Evolutionary conservation across 108 stramenopile genomes (phyloP), one percentile per base, ranked within the genome.

Genomic region (Conticribra weissflogii): DNA sequence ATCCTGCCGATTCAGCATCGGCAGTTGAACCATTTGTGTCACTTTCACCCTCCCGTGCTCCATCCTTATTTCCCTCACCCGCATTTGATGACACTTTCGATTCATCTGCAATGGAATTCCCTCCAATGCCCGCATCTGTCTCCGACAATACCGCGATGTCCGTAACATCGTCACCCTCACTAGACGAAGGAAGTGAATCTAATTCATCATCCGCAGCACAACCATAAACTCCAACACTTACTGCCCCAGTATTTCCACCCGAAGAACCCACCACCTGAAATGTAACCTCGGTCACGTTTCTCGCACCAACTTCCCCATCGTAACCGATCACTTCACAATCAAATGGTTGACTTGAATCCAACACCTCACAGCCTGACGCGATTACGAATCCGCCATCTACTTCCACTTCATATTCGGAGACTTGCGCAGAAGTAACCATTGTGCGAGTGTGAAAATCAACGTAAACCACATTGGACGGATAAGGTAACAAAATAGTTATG

Each of bases 361-460:
- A n/a, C 18, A 67, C 44, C 7, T 25, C 4, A 56, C 66, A 67
- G 28, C 51, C 49, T 3, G 51, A 31, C 14, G 54, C 54, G 1
- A 46, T 45, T 25, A 67, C 54, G 1, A 28, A 1, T 16, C 19
- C 50, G 9, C 52, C 47, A 3, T 34, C 66, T 27, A 51, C 54
- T 67, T 67, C 54, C 8, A 67, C 66, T 47, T 55, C 41, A 29
- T 67, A 67, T 25, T 67, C 54, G 5, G 23, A 53, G 1, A 67
- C 53, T 45, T 67, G 66, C 0, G 66, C 54, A 0, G 66, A 67
- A 9, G 27, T 56, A 28, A 12, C 31, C 66, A 67, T 67, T 44
- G 66, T 67, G 7, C 66, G 19, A 2, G 66, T 67, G 28, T 67
- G 66, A 56, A 67, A 56, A 22, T 55, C 54, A 8, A 67, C 66